Evolutionary conservation across 73 alveolate genomes (phyloP), one percentile per base, ranked within the genome.

Genomic region (Durusdinium trenchii): DNA sequence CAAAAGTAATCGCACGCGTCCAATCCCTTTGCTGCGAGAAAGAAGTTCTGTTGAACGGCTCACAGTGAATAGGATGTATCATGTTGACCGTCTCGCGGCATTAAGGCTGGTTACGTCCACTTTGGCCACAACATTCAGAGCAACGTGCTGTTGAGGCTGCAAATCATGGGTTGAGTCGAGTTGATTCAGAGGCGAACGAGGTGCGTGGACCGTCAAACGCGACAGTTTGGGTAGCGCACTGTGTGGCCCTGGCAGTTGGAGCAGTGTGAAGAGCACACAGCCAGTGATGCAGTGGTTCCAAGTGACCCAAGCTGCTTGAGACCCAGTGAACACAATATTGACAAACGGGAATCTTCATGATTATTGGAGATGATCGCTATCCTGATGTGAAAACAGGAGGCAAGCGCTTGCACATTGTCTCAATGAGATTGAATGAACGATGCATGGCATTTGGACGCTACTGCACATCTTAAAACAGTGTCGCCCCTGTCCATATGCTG

Each of bases 61-160:
- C 20, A 12, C 64, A 12, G 42, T 67, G 81, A 67, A 32, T 32
- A 20, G 42, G 12, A 45, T 32, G 47, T 45, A 69, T 32, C 82
- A 1, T n/a, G 5, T 30, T 1, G 46, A 0, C 1, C 6, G 46
- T 10, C 36, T 1, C n/a, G 81, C 81, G 1, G 43, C 81, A 26
- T 45, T n/a, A 30, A 85, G 94, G 94, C 79, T n/a, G 94, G 94
- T 16, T 85, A 85, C 57, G 7, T 57, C 36, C 94, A 60, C 54
- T 85, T 85, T 28, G 94, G 94, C 76, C 40, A 40, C 40, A 38
- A 51, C 57, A 79, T 85, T 30, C 94, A 85, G 60, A 60, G 57
- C 36, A 60, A 85, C 94, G 94, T 85, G 1, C 79, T 85, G 94
- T 57, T 50, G 79, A 85, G 94, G 94, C 84, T 20, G 23, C 32